These are phyloP conservation scores for Lenwebbia sp. DNA, from an alignment of 345 rosid genomes.

Conservation along the genomic window DNA sequence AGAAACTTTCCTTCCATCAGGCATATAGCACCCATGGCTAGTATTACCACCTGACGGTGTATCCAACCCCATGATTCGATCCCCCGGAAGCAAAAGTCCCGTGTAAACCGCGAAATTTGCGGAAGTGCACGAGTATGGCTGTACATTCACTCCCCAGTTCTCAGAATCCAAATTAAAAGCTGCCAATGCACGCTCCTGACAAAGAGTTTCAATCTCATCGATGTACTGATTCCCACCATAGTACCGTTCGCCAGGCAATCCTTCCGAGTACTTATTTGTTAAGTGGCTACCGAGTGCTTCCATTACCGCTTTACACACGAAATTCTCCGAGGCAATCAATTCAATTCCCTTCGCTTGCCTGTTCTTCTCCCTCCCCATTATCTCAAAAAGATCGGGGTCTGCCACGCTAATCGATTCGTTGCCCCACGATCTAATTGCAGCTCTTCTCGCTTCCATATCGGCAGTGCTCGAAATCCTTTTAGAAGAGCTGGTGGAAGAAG, in stretches of 20 bases:
- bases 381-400: constrained; percentile 44
- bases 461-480: constrained; percentile 11
- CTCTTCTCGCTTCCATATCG: constrained; percentile 20
- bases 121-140: constrained; percentile 76
- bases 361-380: constrained; percentile 58
- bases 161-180: constrained; percentile 51
- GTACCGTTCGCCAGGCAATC: constrained; percentile 63
- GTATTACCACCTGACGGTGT: constrained; percentile 70
- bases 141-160: constrained; percentile 76
- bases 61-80: constrained; percentile 74
- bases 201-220: constrained; percentile 63
- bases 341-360: constrained; percentile 58
- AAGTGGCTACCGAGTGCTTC: constrained; percentile 72
- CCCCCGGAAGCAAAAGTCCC: constrained; percentile 55
- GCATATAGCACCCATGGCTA: constrained; percentile 71
- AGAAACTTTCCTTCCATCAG: constrained; percentile 67
- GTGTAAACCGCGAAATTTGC: constrained; percentile 69
- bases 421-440: constrained; percentile 37
- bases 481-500: constrained; percentile 6
- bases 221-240: constrained; percentile 66
- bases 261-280: constrained; percentile 76
- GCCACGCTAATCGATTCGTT: constrained; percentile 36
- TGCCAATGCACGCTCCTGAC: constrained; percentile 51
- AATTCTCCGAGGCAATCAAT: constrained; percentile 77
- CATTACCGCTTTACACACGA: constrained; percentile 63